phyloP scores from a whole-genome alignment of 1,284 basidiomycete genomes.

The Pascua sp. region DNA sequence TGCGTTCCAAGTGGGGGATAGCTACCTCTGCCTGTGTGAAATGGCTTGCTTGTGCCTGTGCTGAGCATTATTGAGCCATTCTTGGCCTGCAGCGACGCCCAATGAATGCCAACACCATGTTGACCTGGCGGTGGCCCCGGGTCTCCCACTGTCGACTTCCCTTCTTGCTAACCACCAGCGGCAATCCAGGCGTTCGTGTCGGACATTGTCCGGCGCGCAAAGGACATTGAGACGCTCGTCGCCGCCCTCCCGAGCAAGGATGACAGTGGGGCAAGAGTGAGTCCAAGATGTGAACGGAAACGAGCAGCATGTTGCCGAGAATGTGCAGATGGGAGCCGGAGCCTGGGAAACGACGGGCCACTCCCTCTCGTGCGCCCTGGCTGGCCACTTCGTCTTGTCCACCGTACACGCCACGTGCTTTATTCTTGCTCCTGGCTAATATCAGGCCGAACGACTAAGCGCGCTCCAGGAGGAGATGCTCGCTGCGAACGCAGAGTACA shows the following conservation, averaged over 20 bases:
- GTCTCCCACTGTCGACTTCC: background rate
- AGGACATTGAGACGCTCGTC: conserved; percentile 45
- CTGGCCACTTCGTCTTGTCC: background rate
- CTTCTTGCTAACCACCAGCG: conserved; percentile 21
- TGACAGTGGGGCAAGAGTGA: conserved; percentile 32
- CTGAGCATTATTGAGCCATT: too few relatives aligned
- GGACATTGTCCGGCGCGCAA: conserved; percentile 43
- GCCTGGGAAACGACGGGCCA: too few relatives aligned
- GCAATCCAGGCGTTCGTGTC: conserved; percentile 43
- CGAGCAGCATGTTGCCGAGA: too few relatives aligned
- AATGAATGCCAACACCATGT: too few relatives aligned
- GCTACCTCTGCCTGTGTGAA: too few relatives aligned
- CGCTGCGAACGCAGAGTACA: conserved; percentile 42
- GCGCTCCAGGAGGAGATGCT: conserved; percentile 43
- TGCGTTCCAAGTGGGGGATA: too few relatives aligned
- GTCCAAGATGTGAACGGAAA: conserved; percentile 7
- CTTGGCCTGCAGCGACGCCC: too few relatives aligned
- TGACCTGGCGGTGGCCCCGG: too few relatives aligned
- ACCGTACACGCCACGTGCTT: too few relatives aligned
- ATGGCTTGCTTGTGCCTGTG: too few relatives aligned
- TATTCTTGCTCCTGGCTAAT: background rate
- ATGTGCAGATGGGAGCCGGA: too few relatives aligned
- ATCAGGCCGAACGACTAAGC: conserved; percentile 31
- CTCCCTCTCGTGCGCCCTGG: background rate
- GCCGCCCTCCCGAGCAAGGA: conserved; percentile 41